Evolutionary conservation across 2,329 filamentous ascomycete species (phyloP).

Genomic region (Clonostachys sp.): DNA sequence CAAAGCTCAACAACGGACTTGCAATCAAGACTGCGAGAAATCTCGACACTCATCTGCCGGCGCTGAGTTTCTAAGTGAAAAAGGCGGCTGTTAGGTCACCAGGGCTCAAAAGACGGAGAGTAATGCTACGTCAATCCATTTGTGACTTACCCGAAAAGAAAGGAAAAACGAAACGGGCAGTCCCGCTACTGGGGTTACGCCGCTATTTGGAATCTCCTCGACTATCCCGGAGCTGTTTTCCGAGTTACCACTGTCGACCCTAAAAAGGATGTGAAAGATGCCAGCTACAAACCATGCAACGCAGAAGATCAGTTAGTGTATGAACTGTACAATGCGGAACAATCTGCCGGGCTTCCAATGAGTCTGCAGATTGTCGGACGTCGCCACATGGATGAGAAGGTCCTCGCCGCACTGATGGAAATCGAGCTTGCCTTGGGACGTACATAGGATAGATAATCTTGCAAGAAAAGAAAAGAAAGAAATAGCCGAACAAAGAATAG

Average conservation of each 20-base stretch:
- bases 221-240: slow-evolving; percentile 60
- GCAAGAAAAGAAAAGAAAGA: too few relatives aligned
- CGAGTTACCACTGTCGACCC: slow-evolving; percentile 36
- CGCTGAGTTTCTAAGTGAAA: too few relatives aligned
- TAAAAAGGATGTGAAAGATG: slow-evolving; percentile 12
- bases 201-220: slow-evolving; percentile 62
- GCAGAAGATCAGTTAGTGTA: slow-evolving; percentile 17
- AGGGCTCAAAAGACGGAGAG: too few relatives aligned
- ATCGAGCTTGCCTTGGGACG: slow-evolving; percentile 4
- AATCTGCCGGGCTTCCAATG: slow-evolving; percentile 14
- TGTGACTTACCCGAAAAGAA: too few relatives aligned
- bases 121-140: too few relatives aligned
- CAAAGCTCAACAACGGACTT: too few relatives aligned
- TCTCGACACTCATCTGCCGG: too few relatives aligned
- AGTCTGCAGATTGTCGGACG: slow-evolving; percentile 18
- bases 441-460: too few relatives aligned
- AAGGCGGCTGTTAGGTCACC: too few relatives aligned
- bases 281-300: slow-evolving; percentile 15
- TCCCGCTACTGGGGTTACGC: slow-evolving; percentile 60
- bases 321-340: slow-evolving; percentile 16
- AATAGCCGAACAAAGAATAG: too few relatives aligned
- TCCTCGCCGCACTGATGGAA: slow-evolving; percentile 1
- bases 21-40: too few relatives aligned
- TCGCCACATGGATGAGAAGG: slow-evolving; percentile 17
- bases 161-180: slow-evolving; percentile 9